Evolutionary conservation across 495 filamentous ascomycete genomes (phyloP).

Genomic region (Sphaerosporella brunnea): DNA sequence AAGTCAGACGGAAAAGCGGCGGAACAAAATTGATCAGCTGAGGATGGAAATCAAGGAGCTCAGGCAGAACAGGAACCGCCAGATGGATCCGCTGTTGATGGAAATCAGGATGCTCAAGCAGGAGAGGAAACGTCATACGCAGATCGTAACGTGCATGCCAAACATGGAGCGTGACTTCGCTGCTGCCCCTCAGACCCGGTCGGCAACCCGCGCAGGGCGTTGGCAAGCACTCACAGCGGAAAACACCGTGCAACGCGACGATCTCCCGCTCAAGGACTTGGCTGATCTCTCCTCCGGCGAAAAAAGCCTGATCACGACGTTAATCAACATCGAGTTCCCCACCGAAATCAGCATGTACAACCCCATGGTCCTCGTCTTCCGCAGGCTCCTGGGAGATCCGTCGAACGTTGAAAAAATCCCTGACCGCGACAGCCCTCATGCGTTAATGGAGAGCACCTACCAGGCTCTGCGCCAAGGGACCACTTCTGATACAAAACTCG

Average conservation of each 20-base stretch:
- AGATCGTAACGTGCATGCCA: neutral
- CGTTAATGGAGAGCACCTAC: neutral
- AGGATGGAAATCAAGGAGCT: neutral
- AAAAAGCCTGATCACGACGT: too few species aligned
- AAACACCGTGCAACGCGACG: neutral
- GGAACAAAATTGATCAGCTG: neutral
- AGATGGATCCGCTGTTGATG: neutral
- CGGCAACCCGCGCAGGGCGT: neutral
- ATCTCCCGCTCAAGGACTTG: neutral
- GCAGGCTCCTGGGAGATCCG: neutral
- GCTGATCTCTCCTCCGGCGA: neutral
- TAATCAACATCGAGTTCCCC: neutral
- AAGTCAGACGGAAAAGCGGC: neutral
- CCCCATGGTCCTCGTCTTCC: neutral
- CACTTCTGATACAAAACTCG: too few species aligned
- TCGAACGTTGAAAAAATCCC: neutral
- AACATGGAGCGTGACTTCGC: neutral
- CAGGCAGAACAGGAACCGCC: neutral
- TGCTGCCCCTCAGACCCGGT: neutral
- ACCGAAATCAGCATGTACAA: neutral
- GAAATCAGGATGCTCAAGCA: neutral
- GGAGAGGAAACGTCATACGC: neutral
- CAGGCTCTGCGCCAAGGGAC: too few species aligned
- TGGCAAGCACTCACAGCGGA: neutral
- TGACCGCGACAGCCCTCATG: neutral